These are phyloP conservation scores for Populus nigra DNA, from an alignment of 345 rosid species.

Conservation along the genomic window DNA sequence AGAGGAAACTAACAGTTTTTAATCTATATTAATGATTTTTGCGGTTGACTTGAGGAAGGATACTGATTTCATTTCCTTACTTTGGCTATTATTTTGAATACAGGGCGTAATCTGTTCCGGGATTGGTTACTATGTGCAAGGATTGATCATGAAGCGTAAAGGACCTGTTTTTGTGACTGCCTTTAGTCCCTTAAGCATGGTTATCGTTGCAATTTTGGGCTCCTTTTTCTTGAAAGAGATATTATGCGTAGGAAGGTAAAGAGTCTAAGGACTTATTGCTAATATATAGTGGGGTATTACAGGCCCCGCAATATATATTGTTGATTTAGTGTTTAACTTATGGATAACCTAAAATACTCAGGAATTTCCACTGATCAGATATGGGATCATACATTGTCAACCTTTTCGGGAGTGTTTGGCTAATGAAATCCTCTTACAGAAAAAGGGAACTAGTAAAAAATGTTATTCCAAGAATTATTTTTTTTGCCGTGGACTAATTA, in stretches of 20 bases:
- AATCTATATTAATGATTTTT: not conserved
- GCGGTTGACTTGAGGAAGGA: not conserved
- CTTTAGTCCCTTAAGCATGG: conserved; percentile 60
- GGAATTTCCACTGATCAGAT: not conserved
- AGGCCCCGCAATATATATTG: not conserved
- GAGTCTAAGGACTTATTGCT: not conserved
- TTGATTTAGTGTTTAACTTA: not conserved
- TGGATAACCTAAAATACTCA: not conserved
- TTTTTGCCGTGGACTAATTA: not conserved
- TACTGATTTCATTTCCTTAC: not conserved
- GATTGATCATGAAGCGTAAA: conserved; percentile 49
- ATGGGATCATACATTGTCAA: not conserved
- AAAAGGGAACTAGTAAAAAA: not conserved
- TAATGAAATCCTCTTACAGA: not conserved
- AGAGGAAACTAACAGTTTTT: not conserved
- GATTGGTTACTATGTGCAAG: conserved; percentile 57
- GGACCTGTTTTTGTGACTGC: conserved; percentile 80
- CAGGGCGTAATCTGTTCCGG: conserved; percentile 67
- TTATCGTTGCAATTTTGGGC: conserved; percentile 56
- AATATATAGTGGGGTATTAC: not conserved
- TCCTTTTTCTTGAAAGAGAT: conserved; percentile 53
- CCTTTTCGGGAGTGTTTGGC: not conserved
- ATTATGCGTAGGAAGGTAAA: conserved; percentile 51
- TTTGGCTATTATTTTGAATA: not conserved
- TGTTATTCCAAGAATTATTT: not conserved